These are phyloP conservation scores for Geotrichum europaeum DNA, from an alignment of 1,139 yeast genomes.

Conservation along the genomic window DNA sequence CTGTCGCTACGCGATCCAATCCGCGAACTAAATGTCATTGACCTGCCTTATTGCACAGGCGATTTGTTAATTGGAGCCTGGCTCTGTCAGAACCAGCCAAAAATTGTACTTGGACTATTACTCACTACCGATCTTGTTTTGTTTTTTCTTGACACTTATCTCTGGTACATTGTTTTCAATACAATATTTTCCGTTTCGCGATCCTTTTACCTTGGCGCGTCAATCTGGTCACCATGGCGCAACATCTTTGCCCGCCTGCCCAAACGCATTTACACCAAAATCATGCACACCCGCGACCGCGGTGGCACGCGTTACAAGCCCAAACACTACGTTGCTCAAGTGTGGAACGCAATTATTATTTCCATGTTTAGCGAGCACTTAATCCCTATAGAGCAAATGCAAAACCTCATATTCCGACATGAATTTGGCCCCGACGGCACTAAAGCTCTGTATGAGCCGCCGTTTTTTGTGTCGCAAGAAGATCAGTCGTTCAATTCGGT, in stretches of 20 bases:
- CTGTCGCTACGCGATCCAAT: constrained; percentile 75
- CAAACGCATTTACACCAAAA: constrained; percentile 60
- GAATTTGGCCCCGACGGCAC: constrained; percentile 39
- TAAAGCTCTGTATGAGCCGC: constrained; percentile 42
- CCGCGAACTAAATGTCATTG: constrained; percentile 55
- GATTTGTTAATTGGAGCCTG: constrained; percentile 46
- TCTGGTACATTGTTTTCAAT: constrained; percentile 83
- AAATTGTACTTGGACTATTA: constrained; percentile 50
- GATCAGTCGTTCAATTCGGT: constrained; percentile 43
- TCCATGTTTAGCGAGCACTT: constrained; percentile 76
- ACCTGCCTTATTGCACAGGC: constrained; percentile 56
- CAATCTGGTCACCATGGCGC: constrained; percentile 83
- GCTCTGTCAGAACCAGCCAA: constrained; percentile 58
- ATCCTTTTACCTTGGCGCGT: constrained; percentile 69
- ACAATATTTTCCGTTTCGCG: constrained; percentile 64
- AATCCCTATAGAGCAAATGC: constrained; percentile 65
- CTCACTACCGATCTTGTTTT: constrained; percentile 61
- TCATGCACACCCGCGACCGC: constrained; percentile 48
- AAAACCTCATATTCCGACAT: constrained; percentile 46
- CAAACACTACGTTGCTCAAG: constrained; percentile 51
- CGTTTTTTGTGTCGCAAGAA: constrained; percentile 70
- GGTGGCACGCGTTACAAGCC: constrained; percentile 39
- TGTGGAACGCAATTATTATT: constrained; percentile 76
- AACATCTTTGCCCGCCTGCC: constrained; percentile 72
- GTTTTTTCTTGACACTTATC: constrained; percentile 77